phyloP scores from a whole-genome alignment of 2,329 filamentous ascomycete genomes.

The Epicoccum nigrum region DNA sequence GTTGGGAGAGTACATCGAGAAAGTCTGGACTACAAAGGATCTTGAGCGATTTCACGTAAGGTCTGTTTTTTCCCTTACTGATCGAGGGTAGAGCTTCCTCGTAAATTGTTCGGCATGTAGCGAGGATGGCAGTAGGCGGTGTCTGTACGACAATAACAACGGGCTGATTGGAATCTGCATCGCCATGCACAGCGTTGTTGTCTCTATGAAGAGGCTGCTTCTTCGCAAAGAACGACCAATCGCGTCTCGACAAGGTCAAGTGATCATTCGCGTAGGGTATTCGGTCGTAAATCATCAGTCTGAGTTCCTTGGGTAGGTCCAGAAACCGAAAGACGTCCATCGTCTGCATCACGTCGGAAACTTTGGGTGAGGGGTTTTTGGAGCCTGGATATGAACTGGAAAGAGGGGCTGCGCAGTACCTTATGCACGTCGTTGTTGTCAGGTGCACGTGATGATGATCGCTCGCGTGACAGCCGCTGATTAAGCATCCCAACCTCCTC shows the following conservation, averaged over 20 bases:
- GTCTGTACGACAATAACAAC: constrained; percentile 3
- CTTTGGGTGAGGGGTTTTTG: background rate
- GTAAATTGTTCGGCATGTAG: constrained; percentile 9
- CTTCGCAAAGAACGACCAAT: constrained; percentile 16
- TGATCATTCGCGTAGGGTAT: constrained; percentile 14
- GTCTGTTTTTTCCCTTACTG: background rate
- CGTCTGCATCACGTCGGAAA: background rate
- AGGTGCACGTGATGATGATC: constrained; percentile 11
- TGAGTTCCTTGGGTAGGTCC: constrained; percentile 20
- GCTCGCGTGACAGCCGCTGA: constrained; percentile 6
- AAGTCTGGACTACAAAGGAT: constrained; percentile 9
- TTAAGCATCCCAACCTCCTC: constrained; percentile 7
- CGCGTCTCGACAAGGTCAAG: constrained; percentile 5
- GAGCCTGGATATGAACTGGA: background rate
- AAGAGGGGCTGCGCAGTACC: constrained; percentile 6
- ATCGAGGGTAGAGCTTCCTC: constrained; percentile 11
- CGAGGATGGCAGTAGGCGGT: constrained; percentile 4
- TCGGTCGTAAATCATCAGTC: constrained; percentile 19
- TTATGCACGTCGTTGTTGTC: constrained; percentile 3
- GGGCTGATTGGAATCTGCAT: constrained; percentile 8
- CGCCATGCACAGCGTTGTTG: constrained; percentile 1
- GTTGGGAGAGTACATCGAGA: constrained; percentile 13
- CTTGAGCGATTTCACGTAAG: background rate
- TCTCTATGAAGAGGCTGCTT: constrained; percentile 14
- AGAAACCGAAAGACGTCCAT: constrained; percentile 5